Evolutionary conservation across 2,329 filamentous ascomycete genomes (phyloP).

Genomic region (Colletotrichum musicola): DNA sequence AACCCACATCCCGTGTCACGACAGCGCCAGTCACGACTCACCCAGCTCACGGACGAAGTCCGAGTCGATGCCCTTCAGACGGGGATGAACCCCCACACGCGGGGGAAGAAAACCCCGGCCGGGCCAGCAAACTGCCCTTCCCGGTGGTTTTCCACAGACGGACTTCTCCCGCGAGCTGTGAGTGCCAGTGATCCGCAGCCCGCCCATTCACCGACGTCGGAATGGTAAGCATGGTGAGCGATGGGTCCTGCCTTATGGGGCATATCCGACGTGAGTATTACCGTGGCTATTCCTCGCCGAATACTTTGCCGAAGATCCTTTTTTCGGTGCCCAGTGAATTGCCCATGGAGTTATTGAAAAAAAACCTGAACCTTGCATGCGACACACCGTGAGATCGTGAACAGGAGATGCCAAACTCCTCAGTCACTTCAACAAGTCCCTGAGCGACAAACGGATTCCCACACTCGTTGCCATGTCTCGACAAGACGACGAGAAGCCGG

Average conservation of each 20-base stretch:
- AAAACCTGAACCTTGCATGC: not conserved
- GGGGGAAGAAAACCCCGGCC: not conserved
- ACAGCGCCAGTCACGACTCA: not conserved
- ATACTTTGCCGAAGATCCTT: not conserved
- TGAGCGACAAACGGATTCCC: not conserved
- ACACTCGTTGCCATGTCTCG: conserved; percentile 11
- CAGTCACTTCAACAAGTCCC: not conserved
- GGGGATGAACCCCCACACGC: not conserved
- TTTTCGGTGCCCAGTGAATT: not conserved
- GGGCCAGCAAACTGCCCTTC: not conserved
- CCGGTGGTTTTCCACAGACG: not conserved
- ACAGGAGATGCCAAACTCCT: not conserved
- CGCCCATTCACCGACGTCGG: conserved; percentile 35
- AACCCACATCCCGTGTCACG: not conserved
- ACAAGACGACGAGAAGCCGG: conserved; percentile 12
- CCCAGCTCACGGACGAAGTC: conserved; percentile 12
- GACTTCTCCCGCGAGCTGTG: not conserved
- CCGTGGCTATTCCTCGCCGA: conserved; percentile 1
- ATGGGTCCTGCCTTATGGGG: not conserved
- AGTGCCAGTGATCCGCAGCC: not conserved
- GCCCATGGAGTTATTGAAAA: not conserved
- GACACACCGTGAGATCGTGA: not conserved
- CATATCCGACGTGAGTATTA: conserved; percentile 8
- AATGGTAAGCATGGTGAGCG: conserved; percentile 2
- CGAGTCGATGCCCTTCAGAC: not conserved